These are phyloP conservation scores for Prunus campanulata DNA, from an alignment of 306 rosid genomes.

Conservation along the genomic window DNA sequence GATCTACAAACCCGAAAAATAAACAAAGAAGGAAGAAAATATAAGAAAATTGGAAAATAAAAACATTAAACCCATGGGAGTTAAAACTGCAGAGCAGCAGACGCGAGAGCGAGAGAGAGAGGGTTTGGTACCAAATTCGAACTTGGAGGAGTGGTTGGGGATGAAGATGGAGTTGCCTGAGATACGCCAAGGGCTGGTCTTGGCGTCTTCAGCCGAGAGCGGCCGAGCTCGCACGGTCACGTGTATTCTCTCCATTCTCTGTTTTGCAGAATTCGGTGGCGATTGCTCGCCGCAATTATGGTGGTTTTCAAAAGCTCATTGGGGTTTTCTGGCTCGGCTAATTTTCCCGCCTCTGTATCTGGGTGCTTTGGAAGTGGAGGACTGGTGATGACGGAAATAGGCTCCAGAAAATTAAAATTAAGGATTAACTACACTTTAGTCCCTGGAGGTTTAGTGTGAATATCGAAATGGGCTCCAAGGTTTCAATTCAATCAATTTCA, in stretches of 20 bases:
- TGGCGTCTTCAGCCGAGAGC: constrained; percentile 65
- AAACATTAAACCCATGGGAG: neutral
- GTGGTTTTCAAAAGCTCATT: neutral
- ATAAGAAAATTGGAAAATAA: neutral
- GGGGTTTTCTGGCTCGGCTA: neutral
- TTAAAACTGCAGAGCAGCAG: neutral
- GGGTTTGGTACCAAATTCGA: constrained; percentile 62
- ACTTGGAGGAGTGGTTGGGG: constrained; percentile 55
- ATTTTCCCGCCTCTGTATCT: neutral
- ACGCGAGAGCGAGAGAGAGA: neutral
- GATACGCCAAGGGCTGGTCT: constrained; percentile 71
- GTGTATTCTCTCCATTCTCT: constrained; percentile 75
- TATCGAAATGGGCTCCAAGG: too few species aligned
- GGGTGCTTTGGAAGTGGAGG: neutral
- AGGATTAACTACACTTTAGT: too few species aligned
- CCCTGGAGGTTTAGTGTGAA: too few species aligned
- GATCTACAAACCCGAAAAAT: constrained; percentile 39
- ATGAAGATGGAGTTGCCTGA: constrained; percentile 65
- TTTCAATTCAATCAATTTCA: too few species aligned
- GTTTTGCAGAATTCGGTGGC: neutral
- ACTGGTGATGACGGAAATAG: neutral
- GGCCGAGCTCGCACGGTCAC: constrained; percentile 83
- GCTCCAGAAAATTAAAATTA: neutral
- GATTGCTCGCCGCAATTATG: neutral
- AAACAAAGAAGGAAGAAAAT: neutral